Percentiles rank a stretch among this genome's conserved stretches.
These are phyloP conservation scores for Ustilago loliicola DNA, from an alignment of 1,284 basidiomycete genomes.

Conservation along the genomic window DNA sequence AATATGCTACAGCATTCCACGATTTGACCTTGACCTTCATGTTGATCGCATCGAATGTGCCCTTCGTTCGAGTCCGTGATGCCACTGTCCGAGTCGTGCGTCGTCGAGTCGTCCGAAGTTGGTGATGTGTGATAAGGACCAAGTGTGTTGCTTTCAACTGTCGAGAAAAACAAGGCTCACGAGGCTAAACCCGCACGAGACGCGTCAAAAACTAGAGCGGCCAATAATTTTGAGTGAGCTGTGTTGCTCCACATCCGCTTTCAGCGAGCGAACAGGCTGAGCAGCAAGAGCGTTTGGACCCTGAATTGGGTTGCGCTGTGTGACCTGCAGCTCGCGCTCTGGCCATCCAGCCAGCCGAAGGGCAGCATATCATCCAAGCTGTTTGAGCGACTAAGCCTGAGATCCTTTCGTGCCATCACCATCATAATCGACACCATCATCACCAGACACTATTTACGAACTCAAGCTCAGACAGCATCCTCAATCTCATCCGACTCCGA, in stretches of 20 bases:
- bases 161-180: too few species aligned
- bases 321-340: conserved; percentile 12
- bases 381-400: too few species aligned
- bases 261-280: conserved; percentile 1
- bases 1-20: conserved; percentile 68
- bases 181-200: too few species aligned
- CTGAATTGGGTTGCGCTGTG: conserved; percentile 23
- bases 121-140: neutral
- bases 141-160: neutral
- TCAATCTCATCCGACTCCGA: neutral
- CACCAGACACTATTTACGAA: neutral
- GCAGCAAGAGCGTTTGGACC: conserved; percentile 17
- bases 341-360: conserved; percentile 17
- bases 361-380: neutral
- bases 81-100: neutral
- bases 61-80: neutral
- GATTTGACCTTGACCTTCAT: conserved; percentile 69
- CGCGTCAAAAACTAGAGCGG: neutral
- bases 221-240: neutral
- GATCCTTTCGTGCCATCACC: neutral
- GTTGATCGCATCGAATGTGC: conserved; percentile 19
- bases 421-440: neutral
- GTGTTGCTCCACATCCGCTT: conserved; percentile 6
- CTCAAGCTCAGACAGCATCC: neutral
- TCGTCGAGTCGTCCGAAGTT: neutral